Evolutionary conservation across 1,139 yeast genomes (phyloP), one percentile per base, ranked within the genome.

Genomic region (Kodamaea sp.): DNA sequence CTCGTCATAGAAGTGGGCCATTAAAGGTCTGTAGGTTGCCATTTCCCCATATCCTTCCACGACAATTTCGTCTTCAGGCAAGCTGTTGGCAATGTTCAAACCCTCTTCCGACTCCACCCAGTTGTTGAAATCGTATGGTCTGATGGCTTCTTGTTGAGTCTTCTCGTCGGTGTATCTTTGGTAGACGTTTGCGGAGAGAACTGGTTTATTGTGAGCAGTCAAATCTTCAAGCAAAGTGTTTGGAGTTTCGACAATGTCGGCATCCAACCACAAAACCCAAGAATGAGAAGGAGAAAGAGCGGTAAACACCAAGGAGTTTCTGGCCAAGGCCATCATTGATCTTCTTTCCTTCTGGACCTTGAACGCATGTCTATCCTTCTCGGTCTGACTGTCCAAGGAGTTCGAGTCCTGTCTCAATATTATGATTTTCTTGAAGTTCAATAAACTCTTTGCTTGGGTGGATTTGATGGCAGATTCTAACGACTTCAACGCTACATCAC

Each of bases 71-170:
- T 92, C 97, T 4, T 88, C 95, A 10, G 71, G 61, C 81, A 92
- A 70, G 4, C 66, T 57, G 9, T 73, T 59, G 3, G 96, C 97
- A 34, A 92, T 59, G 51, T 80, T 73, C 51, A 81, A 68, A 2
- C 96, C 97, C 48, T 79, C 84, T 38, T 86, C 94, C 38, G 94
- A 81, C 59, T 92, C 98, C 35, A 83, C 84, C 98, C 98, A 92
- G 60, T 94, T 90, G 66, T 92, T 92, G 69, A 74, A 90, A 59
- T 92, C 98, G 57, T 92, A 92, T 10, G 97, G 95, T 51, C 97
- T 76, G 39, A 85, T 79, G 18, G 76, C 66, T n/a, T 69, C 66
- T 45, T 74, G 63, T 38, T 77, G 71, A 32, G 75, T 68, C 32
- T 78, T 79, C 23, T 74, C 72, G 48, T 86, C 83, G 38, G 47